Base-by-base conservation (phyloP, 2,329 filamentous ascomycete genomes). In the Alternaria sp. region DNA sequence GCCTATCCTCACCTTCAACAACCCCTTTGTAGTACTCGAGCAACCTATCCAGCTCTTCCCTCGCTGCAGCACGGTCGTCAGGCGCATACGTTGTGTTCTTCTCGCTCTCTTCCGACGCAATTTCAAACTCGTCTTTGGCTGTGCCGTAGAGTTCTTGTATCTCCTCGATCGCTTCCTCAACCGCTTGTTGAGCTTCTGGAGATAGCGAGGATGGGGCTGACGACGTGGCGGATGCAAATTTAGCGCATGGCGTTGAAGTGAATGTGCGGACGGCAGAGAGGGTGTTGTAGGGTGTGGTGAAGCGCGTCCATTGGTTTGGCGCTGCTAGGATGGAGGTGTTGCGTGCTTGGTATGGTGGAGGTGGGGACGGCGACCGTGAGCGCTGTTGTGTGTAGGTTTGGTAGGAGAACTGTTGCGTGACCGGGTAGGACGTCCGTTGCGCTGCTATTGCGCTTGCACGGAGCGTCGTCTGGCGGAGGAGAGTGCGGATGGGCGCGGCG, bases 61-160 rank as follows among this genome's bases (percentile, higher is more conserved):
- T 72, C 30, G 86, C 85, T 23, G 85, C 85, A 17, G 81, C 83
- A 5, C 86, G 78, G 64, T 88, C 85, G 25, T 85, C 85, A 17
- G 83, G 80, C 2, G 86, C 86, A 73, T 88, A 88, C 30, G 86
- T 83, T 11, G 84, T 85, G 61, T 84, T 83, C 76, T 85, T 86
- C 66, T 83, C 80, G 17, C 83, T 85, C 70, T 85, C 84, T 63
- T 86, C 84, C 58, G 80, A 78, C 28, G 84, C 84, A 30, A 85
- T 85, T 59, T 86, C 83, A 68, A 85, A 85, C 73, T 81, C 79
- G 67, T 80, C 79, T 40, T 71, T 75, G 23, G 79, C 79, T 0
- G 77, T 80, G 32, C 73, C 77, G 58, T 80, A 80, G 67, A 80
- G 58, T n/a, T 80, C 79, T 23, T 67, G 67, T 3, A 80, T 79